phyloP scores from a whole-genome alignment of 106 monocot species.

The Platanthera guangdongensis region DNA sequence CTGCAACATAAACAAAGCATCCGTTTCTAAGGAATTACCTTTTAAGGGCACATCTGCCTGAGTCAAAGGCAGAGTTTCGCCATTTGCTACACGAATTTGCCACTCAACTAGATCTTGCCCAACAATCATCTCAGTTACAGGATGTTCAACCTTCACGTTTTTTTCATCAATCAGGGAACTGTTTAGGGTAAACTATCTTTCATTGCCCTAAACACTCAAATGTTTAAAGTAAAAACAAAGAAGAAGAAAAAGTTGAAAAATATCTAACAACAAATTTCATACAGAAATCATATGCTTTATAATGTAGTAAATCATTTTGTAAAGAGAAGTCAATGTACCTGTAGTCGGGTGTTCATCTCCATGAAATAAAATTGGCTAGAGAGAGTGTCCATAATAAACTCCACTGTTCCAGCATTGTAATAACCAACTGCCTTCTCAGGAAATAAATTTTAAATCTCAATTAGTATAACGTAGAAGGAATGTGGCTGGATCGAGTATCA shows the following conservation, averaged over 20 bases:
- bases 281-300: background rate
- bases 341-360: constrained; percentile 99
- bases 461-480: constrained; percentile 6
- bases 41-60: constrained; percentile 78
- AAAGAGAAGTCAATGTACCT: constrained; percentile 33
- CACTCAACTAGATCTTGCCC: constrained; percentile 99
- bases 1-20: background rate
- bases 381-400: constrained; percentile 90
- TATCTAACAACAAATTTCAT: background rate
- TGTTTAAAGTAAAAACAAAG: background rate
- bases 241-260: background rate
- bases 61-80: constrained; percentile 81
- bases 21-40: constrained; percentile 34
- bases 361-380: constrained; percentile 93
- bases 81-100: constrained; percentile 99
- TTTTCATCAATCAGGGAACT: constrained; percentile 8
- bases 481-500: background rate
- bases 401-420: constrained; percentile 96
- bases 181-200: constrained; percentile 7
- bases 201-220: background rate
- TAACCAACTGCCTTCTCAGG: constrained; percentile 94
- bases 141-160: constrained; percentile 88
- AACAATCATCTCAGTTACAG: constrained; percentile 97
- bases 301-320: background rate
- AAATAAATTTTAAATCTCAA: constrained; percentile 20